phyloP scores from a whole-genome alignment of 768 basidiomycete genomes.

The Peribolospora kevripleyi region DNA sequence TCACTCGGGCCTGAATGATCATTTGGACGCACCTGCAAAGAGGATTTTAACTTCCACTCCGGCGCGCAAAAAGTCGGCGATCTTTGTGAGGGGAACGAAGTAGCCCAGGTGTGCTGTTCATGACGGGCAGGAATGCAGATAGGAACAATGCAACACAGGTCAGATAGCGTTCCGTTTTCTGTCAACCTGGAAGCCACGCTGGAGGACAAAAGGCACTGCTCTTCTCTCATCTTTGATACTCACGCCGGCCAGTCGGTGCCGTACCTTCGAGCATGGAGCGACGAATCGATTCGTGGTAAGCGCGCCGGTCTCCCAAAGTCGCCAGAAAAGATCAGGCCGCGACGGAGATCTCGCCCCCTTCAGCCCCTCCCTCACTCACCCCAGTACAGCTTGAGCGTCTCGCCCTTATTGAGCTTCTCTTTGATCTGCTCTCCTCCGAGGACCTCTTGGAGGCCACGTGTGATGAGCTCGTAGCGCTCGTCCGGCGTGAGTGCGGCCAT shows the following conservation, averaged over 20 bases:
- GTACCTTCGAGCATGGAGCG: slow-evolving; percentile 34
- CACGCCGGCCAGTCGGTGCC: slow-evolving; percentile 82
- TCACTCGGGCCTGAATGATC: background rate
- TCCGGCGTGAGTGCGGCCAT: slow-evolving; percentile 4
- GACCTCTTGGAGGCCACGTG: slow-evolving; percentile 60
- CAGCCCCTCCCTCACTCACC: slow-evolving; percentile 29
- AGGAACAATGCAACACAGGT: too few relatives aligned
- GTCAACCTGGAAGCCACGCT: background rate
- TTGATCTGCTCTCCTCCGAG: slow-evolving; percentile 67
- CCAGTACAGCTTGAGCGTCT: slow-evolving; percentile 70
- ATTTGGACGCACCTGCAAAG: slow-evolving; percentile 35
- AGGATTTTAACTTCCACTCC: slow-evolving; percentile 72
- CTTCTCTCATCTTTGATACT: slow-evolving; percentile 17
- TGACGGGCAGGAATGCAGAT: too few relatives aligned
- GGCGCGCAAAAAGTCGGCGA: slow-evolving; percentile 81
- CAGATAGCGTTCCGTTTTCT: too few relatives aligned
- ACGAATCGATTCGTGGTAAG: too few relatives aligned
- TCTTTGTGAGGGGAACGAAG: slow-evolving; percentile 81
- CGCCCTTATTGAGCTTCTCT: slow-evolving; percentile 48
- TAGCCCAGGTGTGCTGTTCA: slow-evolving; percentile 77
- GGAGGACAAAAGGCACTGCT: background rate
- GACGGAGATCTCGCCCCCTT: slow-evolving; percentile 1
- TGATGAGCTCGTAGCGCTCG: slow-evolving; percentile 49
- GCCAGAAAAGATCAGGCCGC: background rate
- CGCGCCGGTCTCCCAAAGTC: too few relatives aligned